Conservation (phyloP, 2,329 filamentous ascomycete genomes). For the Epichloe typhina region DNA sequence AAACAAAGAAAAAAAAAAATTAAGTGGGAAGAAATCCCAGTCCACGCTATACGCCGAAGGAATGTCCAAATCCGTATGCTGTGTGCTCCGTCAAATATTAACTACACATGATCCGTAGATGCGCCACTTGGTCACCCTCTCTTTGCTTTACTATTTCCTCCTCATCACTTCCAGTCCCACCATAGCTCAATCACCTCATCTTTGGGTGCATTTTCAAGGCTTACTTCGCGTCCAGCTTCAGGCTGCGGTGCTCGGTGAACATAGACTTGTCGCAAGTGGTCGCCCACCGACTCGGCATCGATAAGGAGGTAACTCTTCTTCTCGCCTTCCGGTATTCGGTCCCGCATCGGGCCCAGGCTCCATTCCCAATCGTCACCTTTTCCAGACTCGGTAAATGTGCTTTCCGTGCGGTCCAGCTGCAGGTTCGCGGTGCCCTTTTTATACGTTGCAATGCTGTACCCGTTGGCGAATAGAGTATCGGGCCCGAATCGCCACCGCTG, state of each 20-base stretch:
- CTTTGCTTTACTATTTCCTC: not conserved
- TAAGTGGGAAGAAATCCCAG: not conserved
- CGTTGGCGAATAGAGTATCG: conserved; percentile 43
- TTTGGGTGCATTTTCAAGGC: conserved; percentile 19
- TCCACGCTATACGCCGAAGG: not conserved
- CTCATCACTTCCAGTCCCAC: conserved; percentile 22
- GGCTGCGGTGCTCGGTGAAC: conserved; percentile 25
- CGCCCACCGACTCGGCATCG: conserved; percentile 28
- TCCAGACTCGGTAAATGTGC: conserved; percentile 25
- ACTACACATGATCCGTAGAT: not conserved
- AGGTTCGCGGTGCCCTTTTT: conserved; percentile 23
- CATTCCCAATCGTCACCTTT: conserved; percentile 37
- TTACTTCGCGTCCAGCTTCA: conserved; percentile 15
- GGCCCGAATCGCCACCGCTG: conserved; percentile 37
- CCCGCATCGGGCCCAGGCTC: conserved; percentile 38
- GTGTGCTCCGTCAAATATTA: not conserved
- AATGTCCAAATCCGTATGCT: not conserved
- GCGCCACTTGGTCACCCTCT: not conserved
- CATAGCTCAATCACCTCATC: conserved; percentile 36
- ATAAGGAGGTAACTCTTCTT: conserved; percentile 40
- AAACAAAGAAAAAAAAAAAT: not conserved
- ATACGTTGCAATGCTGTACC: conserved; percentile 43
- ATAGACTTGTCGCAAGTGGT: conserved; percentile 41
- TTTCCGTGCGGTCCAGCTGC: conserved; percentile 35
- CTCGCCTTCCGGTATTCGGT: conserved; percentile 18